A percentile compares a stretch with the other conserved stretches of the same genome.
phyloP scores from a whole-genome alignment of 371 early-diverging fungal species.

The Rozella allomycis region DNA sequence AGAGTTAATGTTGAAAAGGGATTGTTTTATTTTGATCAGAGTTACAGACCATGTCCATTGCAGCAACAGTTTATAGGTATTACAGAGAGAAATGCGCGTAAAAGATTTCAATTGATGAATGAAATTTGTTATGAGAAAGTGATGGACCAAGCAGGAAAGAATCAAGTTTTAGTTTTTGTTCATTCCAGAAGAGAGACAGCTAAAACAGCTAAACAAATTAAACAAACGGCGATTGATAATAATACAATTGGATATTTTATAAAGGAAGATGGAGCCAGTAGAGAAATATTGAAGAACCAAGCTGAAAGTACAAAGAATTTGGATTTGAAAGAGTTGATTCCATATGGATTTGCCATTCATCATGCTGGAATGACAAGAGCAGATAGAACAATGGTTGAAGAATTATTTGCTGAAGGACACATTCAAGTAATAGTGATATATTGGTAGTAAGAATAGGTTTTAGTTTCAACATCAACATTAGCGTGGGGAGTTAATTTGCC shows the following conservation, averaged over 20 bases:
- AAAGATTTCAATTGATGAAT: conserved; percentile 83
- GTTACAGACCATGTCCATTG: conserved; percentile 83
- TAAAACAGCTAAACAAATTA: conserved; percentile 67
- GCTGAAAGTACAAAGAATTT: conserved; percentile 53
- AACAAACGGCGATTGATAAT: conserved; percentile 71
- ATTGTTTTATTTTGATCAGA: conserved; percentile 79
- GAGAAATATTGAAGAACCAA: conserved; percentile 61
- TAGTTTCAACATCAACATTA: conserved; percentile 95
- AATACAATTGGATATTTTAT: conserved; percentile 58
- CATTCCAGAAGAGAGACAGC: conserved; percentile 94
- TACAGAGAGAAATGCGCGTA: conserved; percentile 82
- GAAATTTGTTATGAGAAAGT: conserved; percentile 82
- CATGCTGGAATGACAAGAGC: conserved; percentile 95
- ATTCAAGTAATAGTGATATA: no score
- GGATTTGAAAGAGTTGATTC: conserved; percentile 63
- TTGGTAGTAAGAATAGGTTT: no score
- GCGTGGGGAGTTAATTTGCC: conserved; percentile 99
- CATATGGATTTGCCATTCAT: conserved; percentile 91
- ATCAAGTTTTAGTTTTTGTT: conserved; percentile 90
- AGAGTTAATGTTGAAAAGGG: conserved; percentile 59
- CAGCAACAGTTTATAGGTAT: conserved; percentile 85
- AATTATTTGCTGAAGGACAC: conserved; percentile 71
- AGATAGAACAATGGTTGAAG: conserved; percentile 85
- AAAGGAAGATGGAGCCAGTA: conserved; percentile 46
- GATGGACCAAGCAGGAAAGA: conserved; percentile 58